phyloP scores from a whole-genome alignment of 164 flowering plant species.

The Nymphaea thermarum region DNA sequence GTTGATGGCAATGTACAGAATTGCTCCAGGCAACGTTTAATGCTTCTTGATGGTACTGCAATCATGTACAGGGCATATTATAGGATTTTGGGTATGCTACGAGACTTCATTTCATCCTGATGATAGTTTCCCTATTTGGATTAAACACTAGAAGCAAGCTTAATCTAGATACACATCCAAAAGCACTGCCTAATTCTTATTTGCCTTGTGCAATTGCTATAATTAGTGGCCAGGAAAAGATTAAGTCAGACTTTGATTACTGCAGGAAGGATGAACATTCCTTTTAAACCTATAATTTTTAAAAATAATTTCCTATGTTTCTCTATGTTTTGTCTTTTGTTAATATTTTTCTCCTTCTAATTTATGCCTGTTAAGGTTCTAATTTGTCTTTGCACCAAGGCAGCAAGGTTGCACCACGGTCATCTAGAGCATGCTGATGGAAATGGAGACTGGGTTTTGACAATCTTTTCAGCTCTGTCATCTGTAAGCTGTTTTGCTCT shows the following conservation, averaged over 20 bases:
- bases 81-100: neutral
- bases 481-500: constrained; percentile 35
- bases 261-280: no score
- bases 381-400: neutral
- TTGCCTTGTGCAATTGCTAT: no score
- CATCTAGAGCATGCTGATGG: constrained; percentile 81
- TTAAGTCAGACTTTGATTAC: no score
- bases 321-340: neutral
- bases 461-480: constrained; percentile 77
- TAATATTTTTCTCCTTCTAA: neutral
- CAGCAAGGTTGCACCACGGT: constrained; percentile 85
- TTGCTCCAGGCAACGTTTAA: neutral
- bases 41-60: constrained; percentile 1
- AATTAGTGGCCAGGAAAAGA: no score
- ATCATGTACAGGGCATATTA: constrained; percentile 1
- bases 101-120: no score
- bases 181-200: no score
- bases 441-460: constrained; percentile 95
- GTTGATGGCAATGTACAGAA: no score
- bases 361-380: neutral
- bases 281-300: no score
- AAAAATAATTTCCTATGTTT: neutral
- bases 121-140: no score
- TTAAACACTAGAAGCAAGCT: no score
- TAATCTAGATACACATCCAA: no score